phyloP scores from a whole-genome alignment of 2,329 filamentous ascomycete species.

The Neonectria magnoliae region DNA sequence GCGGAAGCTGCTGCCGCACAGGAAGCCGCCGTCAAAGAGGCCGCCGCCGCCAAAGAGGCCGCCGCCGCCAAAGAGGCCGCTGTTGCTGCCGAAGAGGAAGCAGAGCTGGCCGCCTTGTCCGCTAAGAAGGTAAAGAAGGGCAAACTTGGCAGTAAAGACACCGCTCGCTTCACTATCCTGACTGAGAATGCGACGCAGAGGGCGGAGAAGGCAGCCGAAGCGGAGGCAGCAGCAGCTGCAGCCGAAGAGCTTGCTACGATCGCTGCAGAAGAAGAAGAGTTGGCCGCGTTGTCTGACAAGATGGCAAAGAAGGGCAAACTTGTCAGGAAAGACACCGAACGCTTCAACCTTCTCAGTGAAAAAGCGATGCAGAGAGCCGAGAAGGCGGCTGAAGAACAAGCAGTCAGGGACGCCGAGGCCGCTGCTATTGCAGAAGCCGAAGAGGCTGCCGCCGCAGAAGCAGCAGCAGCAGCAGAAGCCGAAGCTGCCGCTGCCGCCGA shows the following conservation, averaged over 20 bases:
- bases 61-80: slow-evolving; percentile 24
- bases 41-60: slow-evolving; percentile 31
- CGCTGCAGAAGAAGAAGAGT: slow-evolving; percentile 37
- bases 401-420: slow-evolving; percentile 41
- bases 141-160: slow-evolving; percentile 37
- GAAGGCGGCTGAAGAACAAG: slow-evolving; percentile 46
- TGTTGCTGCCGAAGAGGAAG: slow-evolving; percentile 32
- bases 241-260: slow-evolving; percentile 44
- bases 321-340: slow-evolving; percentile 37
- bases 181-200: slow-evolving; percentile 28
- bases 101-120: slow-evolving; percentile 27
- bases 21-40: too few relatives aligned
- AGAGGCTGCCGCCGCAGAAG: slow-evolving; percentile 23
- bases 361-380: slow-evolving; percentile 35
- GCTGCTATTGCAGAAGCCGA: slow-evolving; percentile 35
- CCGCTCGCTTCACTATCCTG: slow-evolving; percentile 33
- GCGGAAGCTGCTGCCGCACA: slow-evolving; percentile 32
- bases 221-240: slow-evolving; percentile 41
- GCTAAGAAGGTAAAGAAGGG: slow-evolving; percentile 36
- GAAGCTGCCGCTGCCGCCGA: slow-evolving; percentile 42
- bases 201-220: slow-evolving; percentile 26
- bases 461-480: slow-evolving; percentile 45
- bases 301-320: slow-evolving; percentile 37
- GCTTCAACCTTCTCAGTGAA: slow-evolving; percentile 26
- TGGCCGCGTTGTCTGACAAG: slow-evolving; percentile 33